Evolutionary conservation across 139 green algal species (phyloP), one percentile per base, ranked within the genome.

Genomic region (Volvox reticuliferus): DNA sequence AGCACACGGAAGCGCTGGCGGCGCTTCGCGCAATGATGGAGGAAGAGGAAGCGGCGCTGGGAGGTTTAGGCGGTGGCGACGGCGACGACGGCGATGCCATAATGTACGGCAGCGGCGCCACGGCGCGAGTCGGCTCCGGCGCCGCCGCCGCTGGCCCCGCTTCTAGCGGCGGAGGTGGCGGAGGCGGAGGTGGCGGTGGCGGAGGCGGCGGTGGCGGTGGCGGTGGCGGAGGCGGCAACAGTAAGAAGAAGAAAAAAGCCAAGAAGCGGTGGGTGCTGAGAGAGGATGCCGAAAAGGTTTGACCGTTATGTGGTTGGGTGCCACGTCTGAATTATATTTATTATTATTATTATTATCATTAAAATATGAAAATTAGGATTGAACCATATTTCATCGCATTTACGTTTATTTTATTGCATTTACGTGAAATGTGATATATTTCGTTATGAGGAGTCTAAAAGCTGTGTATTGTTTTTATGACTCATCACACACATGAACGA

Each of bases 1-100:
- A 98, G 90, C 97, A 99, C 88, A 35, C 84, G 84, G 94, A 98
- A 75, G 87, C 93, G 35, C 44, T 95, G 55, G 92, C 93, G n/a
- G 76, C 84, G 20, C 90, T 97, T 82, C 86, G 91, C 50, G 91
- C 89, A 26, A 79, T 95, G 65, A 80, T 97, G 86, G 76, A 95
- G 36, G 93, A 94, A 67, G 95, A 97, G 82, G 95, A 96, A 79
- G 91, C 30, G 24, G 75, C 50, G 32, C 55, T 83, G 44, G 44
- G 44, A 28, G n/a, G 61, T 0, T 63, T 82, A 21, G 86, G 69
- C 28, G 69, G 36, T 19, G 85, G 35, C 30, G 90, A 91, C 79
- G 93, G 91, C 33, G 93, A 92, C 71, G 85, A 30, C 21, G 86
- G 32, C 32, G n/a, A 71, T 55, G 80, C 50, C 44, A 55, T 55